These are phyloP conservation scores for Dactylorhiza incarnata DNA, from an alignment of 106 monocot species.

Conservation along the genomic window DNA sequence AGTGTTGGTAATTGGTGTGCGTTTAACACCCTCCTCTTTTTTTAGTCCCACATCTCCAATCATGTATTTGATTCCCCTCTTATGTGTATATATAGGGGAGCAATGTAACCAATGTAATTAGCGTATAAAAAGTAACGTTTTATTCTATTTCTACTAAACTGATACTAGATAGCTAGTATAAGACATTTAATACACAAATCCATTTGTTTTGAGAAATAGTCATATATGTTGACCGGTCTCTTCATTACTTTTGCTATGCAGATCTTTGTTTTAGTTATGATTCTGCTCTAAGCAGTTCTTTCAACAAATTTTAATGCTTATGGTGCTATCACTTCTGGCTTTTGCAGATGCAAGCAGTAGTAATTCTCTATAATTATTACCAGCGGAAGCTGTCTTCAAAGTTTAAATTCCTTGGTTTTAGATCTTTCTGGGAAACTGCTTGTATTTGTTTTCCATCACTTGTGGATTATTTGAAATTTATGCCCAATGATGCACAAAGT, in stretches of 20 bases:
- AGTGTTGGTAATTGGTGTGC: too few relatives aligned
- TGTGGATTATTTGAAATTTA: conserved; percentile 3
- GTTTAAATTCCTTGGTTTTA: not conserved
- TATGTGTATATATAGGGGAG: too few relatives aligned
- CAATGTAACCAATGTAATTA: too few relatives aligned
- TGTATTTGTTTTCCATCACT: not conserved
- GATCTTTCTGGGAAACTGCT: conserved; percentile 4
- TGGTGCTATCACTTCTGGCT: not conserved
- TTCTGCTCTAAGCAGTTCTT: not conserved
- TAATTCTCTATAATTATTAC: not conserved
- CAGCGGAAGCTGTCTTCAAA: not conserved
- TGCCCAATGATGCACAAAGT: not conserved
- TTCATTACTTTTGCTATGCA: not conserved
- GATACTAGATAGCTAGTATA: too few relatives aligned
- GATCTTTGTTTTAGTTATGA: not conserved
- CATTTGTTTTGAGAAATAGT: not conserved
- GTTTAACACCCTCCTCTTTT: too few relatives aligned
- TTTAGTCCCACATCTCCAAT: too few relatives aligned
- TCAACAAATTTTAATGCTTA: not conserved
- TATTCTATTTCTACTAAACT: too few relatives aligned
- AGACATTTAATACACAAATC: too few relatives aligned
- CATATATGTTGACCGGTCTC: not conserved
- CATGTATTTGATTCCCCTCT: too few relatives aligned
- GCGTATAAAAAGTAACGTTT: too few relatives aligned
- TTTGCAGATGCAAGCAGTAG: not conserved